Evolutionary conservation across 2,329 filamentous ascomycete species (phyloP).

Genomic region (Malbranchea cinnamomea): DNA sequence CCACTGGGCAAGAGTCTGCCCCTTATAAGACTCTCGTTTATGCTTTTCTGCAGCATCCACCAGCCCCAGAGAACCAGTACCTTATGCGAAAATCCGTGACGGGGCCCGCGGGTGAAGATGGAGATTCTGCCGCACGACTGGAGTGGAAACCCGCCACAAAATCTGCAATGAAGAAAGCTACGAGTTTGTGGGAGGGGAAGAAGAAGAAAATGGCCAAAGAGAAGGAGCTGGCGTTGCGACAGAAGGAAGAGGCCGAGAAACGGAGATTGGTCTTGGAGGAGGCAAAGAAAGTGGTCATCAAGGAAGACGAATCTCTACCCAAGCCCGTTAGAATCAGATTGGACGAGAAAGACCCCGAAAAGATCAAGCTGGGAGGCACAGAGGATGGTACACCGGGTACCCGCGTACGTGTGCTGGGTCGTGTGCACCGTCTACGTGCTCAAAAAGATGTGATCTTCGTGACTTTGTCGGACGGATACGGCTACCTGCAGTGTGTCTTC

Average conservation of each 20-base stretch:
- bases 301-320: constrained; percentile 58
- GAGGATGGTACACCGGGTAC: constrained; percentile 49
- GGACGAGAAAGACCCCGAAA: constrained; percentile 49
- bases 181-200: constrained; percentile 56
- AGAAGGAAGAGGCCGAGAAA: constrained; percentile 58
- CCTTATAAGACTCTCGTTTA: constrained; percentile 72
- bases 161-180: constrained; percentile 72
- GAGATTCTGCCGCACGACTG: constrained; percentile 47
- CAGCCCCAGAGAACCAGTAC: constrained; percentile 43
- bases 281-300: constrained; percentile 60
- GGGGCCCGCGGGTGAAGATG: constrained; percentile 43
- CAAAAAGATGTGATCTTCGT: constrained; percentile 82
- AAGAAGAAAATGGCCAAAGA: constrained; percentile 77
- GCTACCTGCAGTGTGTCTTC: constrained; percentile 71
- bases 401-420: constrained; percentile 64
- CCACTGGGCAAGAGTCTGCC: constrained; percentile 53
- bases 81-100: constrained; percentile 53
- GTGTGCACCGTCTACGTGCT: constrained; percentile 64
- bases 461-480: constrained; percentile 72
- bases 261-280: constrained; percentile 61
- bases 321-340: constrained; percentile 62
- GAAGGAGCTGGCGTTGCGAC: constrained; percentile 53
- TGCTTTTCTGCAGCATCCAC: constrained; percentile 58
- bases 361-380: constrained; percentile 36
- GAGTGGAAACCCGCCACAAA: constrained; percentile 74